Evolutionary conservation across 192 early-diverging fungal species (phyloP).

Genomic region (Gryganskiella cystojenkinii): DNA sequence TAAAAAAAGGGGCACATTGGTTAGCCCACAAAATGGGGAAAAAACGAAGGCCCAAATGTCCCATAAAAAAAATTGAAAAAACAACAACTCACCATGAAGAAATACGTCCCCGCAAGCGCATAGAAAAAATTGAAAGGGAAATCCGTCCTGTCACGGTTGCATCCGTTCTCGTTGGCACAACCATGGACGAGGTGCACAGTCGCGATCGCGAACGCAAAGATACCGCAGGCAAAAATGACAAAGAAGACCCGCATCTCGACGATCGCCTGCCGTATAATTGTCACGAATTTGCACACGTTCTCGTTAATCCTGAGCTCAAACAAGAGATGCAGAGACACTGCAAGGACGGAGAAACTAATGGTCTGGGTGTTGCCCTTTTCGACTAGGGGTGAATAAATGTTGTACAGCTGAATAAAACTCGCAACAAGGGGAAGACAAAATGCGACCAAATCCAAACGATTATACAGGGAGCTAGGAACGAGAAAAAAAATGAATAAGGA

Average conservation of each 20-base stretch:
- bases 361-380: neutral
- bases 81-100: conserved; percentile 10
- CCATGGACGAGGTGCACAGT: conserved; percentile 6
- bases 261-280: conserved; percentile 22
- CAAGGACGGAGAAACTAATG: conserved; percentile 21
- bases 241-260: conserved; percentile 24
- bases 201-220: conserved; percentile 18
- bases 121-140: conserved; percentile 15
- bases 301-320: conserved; percentile 21
- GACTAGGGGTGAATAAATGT: neutral
- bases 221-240: conserved; percentile 17
- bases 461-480: conserved; percentile 17
- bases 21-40: too few species aligned
- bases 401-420: neutral
- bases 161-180: neutral
- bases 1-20: too few species aligned
- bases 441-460: conserved; percentile 1
- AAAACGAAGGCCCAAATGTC: too few species aligned
- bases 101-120: conserved; percentile 17
- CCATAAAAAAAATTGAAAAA: too few species aligned
- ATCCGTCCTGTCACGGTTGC: neutral
- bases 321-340: conserved; percentile 22
- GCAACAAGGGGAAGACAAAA: neutral
- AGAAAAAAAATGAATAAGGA: too few species aligned
- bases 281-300: conserved; percentile 22